Percentiles rank a stretch among this genome's conserved stretches.
phyloP scores from a whole-genome alignment of 768 basidiomycete genomes.

The Psilocybe tampanensis region DNA sequence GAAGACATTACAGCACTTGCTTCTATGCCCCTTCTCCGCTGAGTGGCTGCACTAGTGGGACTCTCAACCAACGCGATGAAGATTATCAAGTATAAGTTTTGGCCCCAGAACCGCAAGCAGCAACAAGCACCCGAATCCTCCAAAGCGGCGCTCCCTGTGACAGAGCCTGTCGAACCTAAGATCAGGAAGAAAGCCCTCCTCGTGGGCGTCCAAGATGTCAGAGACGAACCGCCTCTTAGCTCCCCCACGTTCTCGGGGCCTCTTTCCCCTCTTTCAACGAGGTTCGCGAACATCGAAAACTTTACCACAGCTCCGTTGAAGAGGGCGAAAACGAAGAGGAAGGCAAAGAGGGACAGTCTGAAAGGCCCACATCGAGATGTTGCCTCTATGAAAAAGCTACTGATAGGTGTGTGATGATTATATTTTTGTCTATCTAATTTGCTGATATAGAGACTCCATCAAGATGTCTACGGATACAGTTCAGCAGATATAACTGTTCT shows the following conservation, averaged over 20 bases:
- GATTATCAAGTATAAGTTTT: conserved; percentile 10
- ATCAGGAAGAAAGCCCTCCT: conserved; percentile 35
- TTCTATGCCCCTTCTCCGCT: background rate
- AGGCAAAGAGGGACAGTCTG: conserved; percentile 17
- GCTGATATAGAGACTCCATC: background rate
- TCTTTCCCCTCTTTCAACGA: background rate
- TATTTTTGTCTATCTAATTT: background rate
- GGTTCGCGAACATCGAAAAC: background rate
- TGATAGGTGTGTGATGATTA: conserved; percentile 33
- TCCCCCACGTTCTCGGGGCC: background rate
- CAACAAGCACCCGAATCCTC: background rate
- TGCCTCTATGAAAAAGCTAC: conserved; percentile 30
- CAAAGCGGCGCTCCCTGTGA: background rate
- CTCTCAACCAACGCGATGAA: conserved; percentile 6
- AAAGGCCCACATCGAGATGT: conserved; percentile 43
- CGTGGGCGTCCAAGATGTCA: conserved; percentile 36
- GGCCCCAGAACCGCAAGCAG: background rate
- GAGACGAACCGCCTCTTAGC: conserved; percentile 3
- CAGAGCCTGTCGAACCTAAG: conserved; percentile 5
- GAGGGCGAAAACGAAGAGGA: conserved; percentile 15
- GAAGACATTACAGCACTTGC: background rate
- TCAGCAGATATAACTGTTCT: conserved; percentile 43
- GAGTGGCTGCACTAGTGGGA: background rate
- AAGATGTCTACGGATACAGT: conserved; percentile 36
- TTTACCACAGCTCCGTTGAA: conserved; percentile 5